phyloP scores from a whole-genome alignment of 768 basidiomycete species.

The Auricularia sp. region DNA sequence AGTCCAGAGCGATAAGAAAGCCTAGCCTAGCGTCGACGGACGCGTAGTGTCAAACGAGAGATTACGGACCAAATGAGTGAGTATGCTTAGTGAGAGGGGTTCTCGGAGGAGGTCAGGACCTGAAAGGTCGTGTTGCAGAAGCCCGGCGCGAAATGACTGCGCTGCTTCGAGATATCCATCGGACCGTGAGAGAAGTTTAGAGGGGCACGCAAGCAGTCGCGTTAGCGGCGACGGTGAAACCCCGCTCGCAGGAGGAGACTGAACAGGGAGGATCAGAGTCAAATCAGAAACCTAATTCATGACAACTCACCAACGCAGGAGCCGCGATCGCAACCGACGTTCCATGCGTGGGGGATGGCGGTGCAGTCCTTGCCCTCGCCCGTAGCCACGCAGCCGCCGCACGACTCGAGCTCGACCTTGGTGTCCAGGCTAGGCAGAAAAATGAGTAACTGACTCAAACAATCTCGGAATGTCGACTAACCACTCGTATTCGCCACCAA shows the following conservation, averaged over 20 bases:
- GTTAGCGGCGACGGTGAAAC: conserved; percentile 34
- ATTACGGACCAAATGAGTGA: conserved; percentile 15
- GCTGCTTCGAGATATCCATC: conserved; percentile 17
- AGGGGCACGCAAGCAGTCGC: conserved; percentile 33
- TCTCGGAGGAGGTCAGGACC: background rate
- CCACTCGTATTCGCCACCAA: conserved; percentile 44
- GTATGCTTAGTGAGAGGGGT: conserved; percentile 11
- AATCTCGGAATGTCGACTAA: background rate
- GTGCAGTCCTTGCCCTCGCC: conserved; percentile 64
- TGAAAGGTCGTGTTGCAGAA: too few species aligned
- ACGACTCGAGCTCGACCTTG: conserved; percentile 51
- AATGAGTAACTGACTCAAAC: background rate
- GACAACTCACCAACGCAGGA: conserved; percentile 39
- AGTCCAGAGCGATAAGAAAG: too few species aligned
- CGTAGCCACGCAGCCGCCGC: conserved; percentile 63
- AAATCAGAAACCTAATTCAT: background rate
- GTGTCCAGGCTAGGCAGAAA: conserved; percentile 37
- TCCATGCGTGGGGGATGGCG: conserved; percentile 51
- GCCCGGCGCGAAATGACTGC: too few species aligned
- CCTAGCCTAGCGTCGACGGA: too few species aligned
- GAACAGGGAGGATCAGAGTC: conserved; percentile 5
- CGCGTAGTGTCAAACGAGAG: too few species aligned
- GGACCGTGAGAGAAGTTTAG: conserved; percentile 10
- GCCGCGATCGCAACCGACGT: conserved; percentile 56
- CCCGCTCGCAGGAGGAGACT: conserved; percentile 44